phyloP scores from a whole-genome alignment of 2,329 filamentous ascomycete genomes.

The Chrysosporium queenslandicum region DNA sequence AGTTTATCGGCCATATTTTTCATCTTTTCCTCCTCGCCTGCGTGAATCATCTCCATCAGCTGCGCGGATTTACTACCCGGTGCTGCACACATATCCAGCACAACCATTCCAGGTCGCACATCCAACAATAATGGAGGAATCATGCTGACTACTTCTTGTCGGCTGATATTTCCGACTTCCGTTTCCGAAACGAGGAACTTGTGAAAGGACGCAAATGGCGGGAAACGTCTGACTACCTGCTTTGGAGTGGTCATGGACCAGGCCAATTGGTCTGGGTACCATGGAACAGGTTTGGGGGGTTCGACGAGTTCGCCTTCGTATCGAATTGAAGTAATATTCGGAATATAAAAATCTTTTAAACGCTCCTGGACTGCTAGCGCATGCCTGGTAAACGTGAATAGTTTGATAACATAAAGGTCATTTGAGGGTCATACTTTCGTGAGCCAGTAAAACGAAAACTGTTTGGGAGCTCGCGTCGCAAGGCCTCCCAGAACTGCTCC shows the following conservation, averaged over 20 bases:
- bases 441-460: conserved; percentile 97
- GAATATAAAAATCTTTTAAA: conserved; percentile 79
- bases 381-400: conserved; percentile 47
- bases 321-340: conserved; percentile 75
- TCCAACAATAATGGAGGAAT: conserved; percentile 93
- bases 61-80: conserved; percentile 96
- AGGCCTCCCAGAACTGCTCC: conserved; percentile 69
- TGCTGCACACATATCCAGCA: conserved; percentile 91
- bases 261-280: conserved; percentile 90
- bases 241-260: conserved; percentile 99
- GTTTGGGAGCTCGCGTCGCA: conserved; percentile 81
- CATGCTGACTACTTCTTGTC: conserved; percentile 98
- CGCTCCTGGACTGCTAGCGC: conserved; percentile 86
- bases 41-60: conserved; percentile 85
- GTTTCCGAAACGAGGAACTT: conserved; percentile 97
- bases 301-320: conserved; percentile 74
- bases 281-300: conserved; percentile 69
- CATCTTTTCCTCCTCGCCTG: conserved; percentile 80
- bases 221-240: conserved; percentile 85
- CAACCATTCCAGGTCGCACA: conserved; percentile 78
- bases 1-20: conserved; percentile 57
- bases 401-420: neutral
- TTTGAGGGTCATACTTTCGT: conserved; percentile 54
- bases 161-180: conserved; percentile 90
- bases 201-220: conserved; percentile 90